These are phyloP conservation scores for Globisporangium nagaii DNA, from an alignment of 352 stramenopile species.

Conservation along the genomic window DNA sequence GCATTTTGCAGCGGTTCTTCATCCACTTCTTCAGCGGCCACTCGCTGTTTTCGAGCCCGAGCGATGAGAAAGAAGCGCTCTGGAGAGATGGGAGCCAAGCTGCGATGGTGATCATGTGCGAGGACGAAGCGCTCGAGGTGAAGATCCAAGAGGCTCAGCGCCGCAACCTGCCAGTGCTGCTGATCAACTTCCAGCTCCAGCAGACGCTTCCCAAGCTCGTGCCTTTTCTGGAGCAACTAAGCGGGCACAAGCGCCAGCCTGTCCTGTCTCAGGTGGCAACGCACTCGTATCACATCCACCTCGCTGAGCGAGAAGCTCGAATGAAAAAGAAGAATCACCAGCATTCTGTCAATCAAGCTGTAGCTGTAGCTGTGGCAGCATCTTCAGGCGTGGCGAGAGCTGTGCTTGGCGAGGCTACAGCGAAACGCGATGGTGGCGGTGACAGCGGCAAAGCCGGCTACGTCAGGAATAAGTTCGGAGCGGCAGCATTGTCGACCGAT, in stretches of 20 bases:
- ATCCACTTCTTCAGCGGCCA: slow-evolving; percentile 43
- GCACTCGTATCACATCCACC: slow-evolving; percentile 1
- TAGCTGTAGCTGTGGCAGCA: too few species aligned
- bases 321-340: not conserved
- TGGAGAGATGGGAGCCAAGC: slow-evolving; percentile 6
- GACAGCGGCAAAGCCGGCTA: not conserved
- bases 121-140: slow-evolving; percentile 15
- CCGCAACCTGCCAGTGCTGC: slow-evolving; percentile 19
- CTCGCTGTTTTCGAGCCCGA: slow-evolving; percentile 21
- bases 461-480: slow-evolving; percentile 6
- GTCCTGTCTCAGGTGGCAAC: slow-evolving; percentile 13
- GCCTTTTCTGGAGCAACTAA: slow-evolving; percentile 13
- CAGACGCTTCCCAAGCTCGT: slow-evolving; percentile 3
- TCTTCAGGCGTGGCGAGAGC: not conserved
- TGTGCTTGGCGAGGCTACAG: not conserved
- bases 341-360: not conserved
- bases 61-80: slow-evolving; percentile 13
- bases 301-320: not conserved
- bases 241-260: slow-evolving; percentile 10
- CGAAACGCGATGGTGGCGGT: not conserved
- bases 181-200: slow-evolving; percentile 27
- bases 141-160: slow-evolving; percentile 29
- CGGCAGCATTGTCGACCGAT: slow-evolving; percentile 3
- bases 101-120: slow-evolving; percentile 27
- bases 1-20: slow-evolving; percentile 39